A percentile compares a stretch with the other conserved stretches of the same genome.
These are phyloP conservation scores for Rhodotorula sp. DNA, from an alignment of 1,284 basidiomycete genomes.

Conservation along the genomic window DNA sequence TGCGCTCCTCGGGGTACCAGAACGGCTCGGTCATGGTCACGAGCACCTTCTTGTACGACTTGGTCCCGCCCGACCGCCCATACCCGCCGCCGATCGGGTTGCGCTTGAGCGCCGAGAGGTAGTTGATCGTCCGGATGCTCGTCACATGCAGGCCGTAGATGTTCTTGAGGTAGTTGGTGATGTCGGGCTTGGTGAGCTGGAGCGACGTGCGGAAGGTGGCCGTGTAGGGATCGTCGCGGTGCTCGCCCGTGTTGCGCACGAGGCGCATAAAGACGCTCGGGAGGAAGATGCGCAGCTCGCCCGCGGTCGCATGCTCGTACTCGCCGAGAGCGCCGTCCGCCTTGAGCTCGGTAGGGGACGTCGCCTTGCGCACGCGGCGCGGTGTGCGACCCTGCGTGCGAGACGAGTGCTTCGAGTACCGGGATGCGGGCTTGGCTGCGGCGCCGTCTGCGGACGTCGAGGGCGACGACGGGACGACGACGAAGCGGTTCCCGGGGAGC, in stretches of 20 bases:
- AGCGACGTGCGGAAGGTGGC: constrained; percentile 48
- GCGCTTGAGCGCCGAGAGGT: constrained; percentile 44
- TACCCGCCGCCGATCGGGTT: constrained; percentile 40
- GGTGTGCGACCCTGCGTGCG: constrained; percentile 31
- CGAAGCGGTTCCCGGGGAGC: constrained; percentile 11
- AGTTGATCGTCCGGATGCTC: constrained; percentile 46
- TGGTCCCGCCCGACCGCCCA: constrained; percentile 36
- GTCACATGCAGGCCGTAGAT: constrained; percentile 47
- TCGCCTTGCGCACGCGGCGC: constrained; percentile 27
- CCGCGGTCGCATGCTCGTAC: constrained; percentile 9
- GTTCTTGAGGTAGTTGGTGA: constrained; percentile 47
- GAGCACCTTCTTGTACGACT: constrained; percentile 46
- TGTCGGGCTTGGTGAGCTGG: constrained; percentile 48
- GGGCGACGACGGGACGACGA: background rate
- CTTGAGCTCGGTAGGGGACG: constrained; percentile 20
- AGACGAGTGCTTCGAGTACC: constrained; percentile 34
- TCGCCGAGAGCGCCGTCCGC: constrained; percentile 21
- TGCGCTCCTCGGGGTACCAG: constrained; percentile 45
- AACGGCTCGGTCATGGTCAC: constrained; percentile 45
- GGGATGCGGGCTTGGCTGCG: constrained; percentile 7
- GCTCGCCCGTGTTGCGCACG: constrained; percentile 44
- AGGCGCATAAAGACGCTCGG: constrained; percentile 46
- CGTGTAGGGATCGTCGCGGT: constrained; percentile 46
- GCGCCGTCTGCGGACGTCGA: background rate
- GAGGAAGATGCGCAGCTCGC: constrained; percentile 43